These are phyloP conservation scores for Saprolegnia parasitica DNA, from an alignment of 352 stramenopile genomes.

Conservation along the genomic window DNA sequence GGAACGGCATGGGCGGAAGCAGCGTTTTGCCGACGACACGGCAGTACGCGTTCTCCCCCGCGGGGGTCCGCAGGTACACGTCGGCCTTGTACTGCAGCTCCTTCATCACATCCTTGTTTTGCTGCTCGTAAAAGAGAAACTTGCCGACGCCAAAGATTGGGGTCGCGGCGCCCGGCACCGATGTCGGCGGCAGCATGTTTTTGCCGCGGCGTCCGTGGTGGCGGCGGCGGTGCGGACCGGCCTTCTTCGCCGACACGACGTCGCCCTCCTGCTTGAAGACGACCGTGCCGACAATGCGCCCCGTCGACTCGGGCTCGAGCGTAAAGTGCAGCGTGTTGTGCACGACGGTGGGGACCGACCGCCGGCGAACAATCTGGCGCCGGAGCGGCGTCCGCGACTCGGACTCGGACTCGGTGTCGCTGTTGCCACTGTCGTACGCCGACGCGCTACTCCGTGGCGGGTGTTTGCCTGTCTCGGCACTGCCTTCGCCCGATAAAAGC, in stretches of 20 bases:
- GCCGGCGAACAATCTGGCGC: constrained; percentile 33
- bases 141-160: constrained; percentile 70
- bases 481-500: constrained; percentile 63
- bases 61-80: constrained; percentile 63
- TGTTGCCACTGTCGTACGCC: constrained; percentile 75
- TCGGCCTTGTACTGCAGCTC: constrained; percentile 85
- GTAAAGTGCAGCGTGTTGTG: constrained; percentile 77
- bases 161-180: constrained; percentile 39
- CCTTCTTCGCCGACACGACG: constrained; percentile 15
- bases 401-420: constrained; percentile 72
- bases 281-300: constrained; percentile 70
- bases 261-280: constrained; percentile 50
- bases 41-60: constrained; percentile 70
- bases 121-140: constrained; percentile 82
- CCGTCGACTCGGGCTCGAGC: constrained; percentile 75
- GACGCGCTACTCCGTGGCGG: constrained; percentile 24
- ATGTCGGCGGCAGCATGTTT: constrained; percentile 30
- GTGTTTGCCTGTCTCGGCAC: constrained; percentile 33
- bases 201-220: constrained; percentile 29
- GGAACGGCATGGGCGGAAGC: constrained; percentile 44
- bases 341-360: constrained; percentile 12
- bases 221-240: constrained; percentile 18
- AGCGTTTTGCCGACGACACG: constrained; percentile 55
- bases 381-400: constrained; percentile 49
- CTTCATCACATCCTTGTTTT: constrained; percentile 89